Evolutionary conservation across 2,329 filamentous ascomycete genomes (phyloP), one percentile per base, ranked within the genome.

Genomic region (Pyricularia grisea): DNA sequence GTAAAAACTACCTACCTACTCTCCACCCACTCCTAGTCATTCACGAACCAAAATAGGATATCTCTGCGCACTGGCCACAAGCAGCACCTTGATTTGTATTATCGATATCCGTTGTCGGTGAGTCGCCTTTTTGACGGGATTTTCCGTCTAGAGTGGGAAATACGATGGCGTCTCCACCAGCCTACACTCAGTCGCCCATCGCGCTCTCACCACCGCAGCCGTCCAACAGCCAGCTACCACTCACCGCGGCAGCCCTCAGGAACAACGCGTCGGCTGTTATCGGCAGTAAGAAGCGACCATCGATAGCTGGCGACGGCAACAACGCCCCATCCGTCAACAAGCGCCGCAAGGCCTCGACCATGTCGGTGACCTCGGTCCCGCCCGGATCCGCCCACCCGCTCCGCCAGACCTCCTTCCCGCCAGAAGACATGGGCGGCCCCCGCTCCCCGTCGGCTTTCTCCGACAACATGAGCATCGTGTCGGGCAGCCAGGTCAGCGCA

Each of bases 351-450:
- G 84, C 88, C 6, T 92, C 90, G 14, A 85, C 79, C 71, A 81
- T 88, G 72, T 88, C 88, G 3, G 80, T 83, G 30, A 78, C 83
- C 10, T 87, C 86, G 9, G 75, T 76, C 17, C 60, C 60, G 14
- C 67, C 65, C 65, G 69, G 65, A 73, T 85, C 86, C 1, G 82
- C 85, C 0, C 90, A 92, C 72, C 90, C 90, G 1, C 86, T 95
- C 1, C 90, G 92, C 58, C 91, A 93, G 75, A 94, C 92, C 4
- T 93, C 91, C 0, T 95, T 93, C 75, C 90, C 91, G 0, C 91
- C 91, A 30, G 89, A 88, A 70, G 81, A 87, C 68, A 82, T 20
- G 17, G 65, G 65, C 25, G 67, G 67, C 60, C 83, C 83, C 23
- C 86, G 90, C 20, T 92, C 89, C 0, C 90, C 90, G 0, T 91